phyloP scores from a whole-genome alignment of 163 green algal species.

The Scenedesmus sp. region DNA sequence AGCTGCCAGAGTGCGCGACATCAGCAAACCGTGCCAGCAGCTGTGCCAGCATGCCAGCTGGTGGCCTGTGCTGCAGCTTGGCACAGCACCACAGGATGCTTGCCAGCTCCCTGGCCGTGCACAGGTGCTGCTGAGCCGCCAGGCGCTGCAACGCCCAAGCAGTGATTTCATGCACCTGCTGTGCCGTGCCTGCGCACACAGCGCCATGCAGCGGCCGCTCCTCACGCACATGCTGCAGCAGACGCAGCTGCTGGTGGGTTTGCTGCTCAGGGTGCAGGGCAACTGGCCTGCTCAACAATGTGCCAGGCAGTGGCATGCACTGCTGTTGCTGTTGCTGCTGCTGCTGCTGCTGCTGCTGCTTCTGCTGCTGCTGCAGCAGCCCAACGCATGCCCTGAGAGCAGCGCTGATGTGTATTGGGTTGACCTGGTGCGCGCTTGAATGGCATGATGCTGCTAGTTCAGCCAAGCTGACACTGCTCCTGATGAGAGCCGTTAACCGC shows the following conservation, averaged over 20 bases:
- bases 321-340: neutral
- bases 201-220: neutral
- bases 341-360: neutral
- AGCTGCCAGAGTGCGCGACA: neutral
- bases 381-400: neutral
- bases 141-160: neutral
- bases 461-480: neutral
- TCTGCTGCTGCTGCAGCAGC: neutral
- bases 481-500: neutral
- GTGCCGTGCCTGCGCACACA: neutral
- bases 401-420: neutral
- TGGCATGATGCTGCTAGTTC: constrained; percentile 9
- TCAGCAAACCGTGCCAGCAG: constrained; percentile 1
- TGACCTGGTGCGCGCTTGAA: neutral
- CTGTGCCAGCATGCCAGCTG: neutral
- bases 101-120: neutral
- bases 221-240: neutral
- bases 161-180: neutral
- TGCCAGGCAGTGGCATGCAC: neutral
- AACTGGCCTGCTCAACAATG: neutral
- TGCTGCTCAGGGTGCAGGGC: neutral
- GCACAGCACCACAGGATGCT: constrained; percentile 2
- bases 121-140: neutral
- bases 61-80: neutral
- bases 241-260: neutral